A percentile compares a stretch with the other conserved stretches of the same genome.
Conservation (phyloP, 2,329 filamentous ascomycete species). For the Ascochyta koolunga region DNA sequence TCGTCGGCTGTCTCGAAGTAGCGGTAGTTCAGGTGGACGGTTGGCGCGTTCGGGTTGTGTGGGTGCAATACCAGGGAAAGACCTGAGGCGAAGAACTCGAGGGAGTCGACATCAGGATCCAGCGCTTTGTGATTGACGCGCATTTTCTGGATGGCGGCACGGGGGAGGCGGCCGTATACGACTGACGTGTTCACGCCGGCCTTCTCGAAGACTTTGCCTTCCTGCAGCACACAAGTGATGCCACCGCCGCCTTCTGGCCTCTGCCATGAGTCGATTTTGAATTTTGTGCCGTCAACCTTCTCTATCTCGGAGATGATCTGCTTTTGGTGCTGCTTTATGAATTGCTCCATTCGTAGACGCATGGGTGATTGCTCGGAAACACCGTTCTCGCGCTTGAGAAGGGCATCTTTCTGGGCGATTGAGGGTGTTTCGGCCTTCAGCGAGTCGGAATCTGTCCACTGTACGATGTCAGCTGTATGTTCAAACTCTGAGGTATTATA, state of each 20-base stretch:
- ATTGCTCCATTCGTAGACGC: constrained; percentile 95
- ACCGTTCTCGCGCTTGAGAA: constrained; percentile 77
- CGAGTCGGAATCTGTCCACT: constrained; percentile 46
- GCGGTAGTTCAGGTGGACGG: constrained; percentile 96
- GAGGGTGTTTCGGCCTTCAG: constrained; percentile 64
- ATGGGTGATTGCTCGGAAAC: constrained; percentile 84
- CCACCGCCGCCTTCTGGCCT: constrained; percentile 89
- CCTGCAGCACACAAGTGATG: constrained; percentile 92
- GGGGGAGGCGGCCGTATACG: constrained; percentile 89
- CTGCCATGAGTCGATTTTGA: constrained; percentile 84
- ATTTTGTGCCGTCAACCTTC: constrained; percentile 80
- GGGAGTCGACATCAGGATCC: constrained; percentile 74
- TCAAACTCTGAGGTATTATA: not conserved
- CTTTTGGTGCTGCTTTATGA: constrained; percentile 91
- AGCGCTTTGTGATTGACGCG: constrained; percentile 92
- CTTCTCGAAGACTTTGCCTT: constrained; percentile 97
- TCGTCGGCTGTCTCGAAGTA: constrained; percentile 96
- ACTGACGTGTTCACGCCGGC: constrained; percentile 94
- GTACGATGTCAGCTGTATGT: constrained; percentile 7
- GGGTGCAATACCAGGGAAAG: constrained; percentile 93
- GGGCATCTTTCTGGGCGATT: constrained; percentile 83
- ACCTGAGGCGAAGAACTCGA: constrained; percentile 95
- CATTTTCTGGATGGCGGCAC: constrained; percentile 82
- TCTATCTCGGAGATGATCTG: constrained; percentile 85
- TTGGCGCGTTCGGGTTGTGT: constrained; percentile 94